phyloP scores from a whole-genome alignment of 768 basidiomycete genomes.

The Podaxis mareebaensis region DNA sequence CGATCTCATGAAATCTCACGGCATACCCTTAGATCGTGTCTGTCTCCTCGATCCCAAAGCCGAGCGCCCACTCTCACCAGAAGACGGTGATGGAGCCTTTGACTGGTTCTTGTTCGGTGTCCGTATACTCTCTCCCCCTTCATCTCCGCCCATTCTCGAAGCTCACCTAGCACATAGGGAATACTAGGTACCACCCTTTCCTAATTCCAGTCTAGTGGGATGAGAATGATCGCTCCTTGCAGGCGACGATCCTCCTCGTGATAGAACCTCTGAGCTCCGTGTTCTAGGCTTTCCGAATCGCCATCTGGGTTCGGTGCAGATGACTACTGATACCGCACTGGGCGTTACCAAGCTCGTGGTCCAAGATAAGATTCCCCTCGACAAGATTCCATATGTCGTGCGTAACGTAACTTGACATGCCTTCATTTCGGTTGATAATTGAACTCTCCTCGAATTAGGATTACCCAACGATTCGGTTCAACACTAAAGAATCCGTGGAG shows the following conservation, averaged over 20 bases:
- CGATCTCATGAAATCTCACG: constrained; percentile 52
- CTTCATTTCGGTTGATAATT: background rate
- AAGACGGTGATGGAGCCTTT: constrained; percentile 76
- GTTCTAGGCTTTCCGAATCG: constrained; percentile 83
- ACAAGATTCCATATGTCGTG: constrained; percentile 74
- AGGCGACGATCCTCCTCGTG: constrained; percentile 96
- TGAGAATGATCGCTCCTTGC: constrained; percentile 16
- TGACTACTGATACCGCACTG: constrained; percentile 98
- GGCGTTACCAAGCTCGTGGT: constrained; percentile 88
- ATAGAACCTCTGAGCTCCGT: constrained; percentile 88
- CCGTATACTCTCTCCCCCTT: constrained; percentile 25
- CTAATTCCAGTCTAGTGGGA: background rate
- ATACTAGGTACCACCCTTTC: constrained; percentile 31
- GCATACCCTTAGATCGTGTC: constrained; percentile 55
- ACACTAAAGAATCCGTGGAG: constrained; percentile 86
- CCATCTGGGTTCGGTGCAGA: constrained; percentile 86
- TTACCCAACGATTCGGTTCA: constrained; percentile 88
- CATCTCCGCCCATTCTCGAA: background rate
- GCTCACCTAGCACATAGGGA: constrained; percentile 26
- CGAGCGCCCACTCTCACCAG: constrained; percentile 61
- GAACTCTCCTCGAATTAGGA: constrained; percentile 49
- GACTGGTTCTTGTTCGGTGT: constrained; percentile 92
- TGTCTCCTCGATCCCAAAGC: constrained; percentile 97
- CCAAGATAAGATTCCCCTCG: constrained; percentile 69
- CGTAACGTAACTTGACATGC: constrained; percentile 23